phyloP scores from a whole-genome alignment of 106 monocot genomes.

The Phalaenopsis aphrodite region DNA sequence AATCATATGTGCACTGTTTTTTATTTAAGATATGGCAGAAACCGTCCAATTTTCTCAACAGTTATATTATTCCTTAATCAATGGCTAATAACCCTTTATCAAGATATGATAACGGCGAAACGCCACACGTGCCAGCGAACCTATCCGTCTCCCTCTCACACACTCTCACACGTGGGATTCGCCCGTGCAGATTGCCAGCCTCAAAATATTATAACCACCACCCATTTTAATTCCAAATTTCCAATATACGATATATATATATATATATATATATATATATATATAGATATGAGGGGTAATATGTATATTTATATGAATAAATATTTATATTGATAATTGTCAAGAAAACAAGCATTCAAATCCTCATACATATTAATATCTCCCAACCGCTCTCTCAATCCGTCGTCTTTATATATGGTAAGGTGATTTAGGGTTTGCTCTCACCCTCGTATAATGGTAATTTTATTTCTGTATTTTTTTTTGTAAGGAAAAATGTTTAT shows the following conservation, averaged over 20 bases:
- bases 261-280: not conserved
- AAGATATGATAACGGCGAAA: too few relatives aligned
- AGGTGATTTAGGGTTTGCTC: not conserved
- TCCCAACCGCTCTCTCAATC: not conserved
- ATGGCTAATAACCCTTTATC: too few relatives aligned
- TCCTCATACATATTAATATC: not conserved
- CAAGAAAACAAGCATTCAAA: not conserved
- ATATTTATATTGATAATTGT: not conserved
- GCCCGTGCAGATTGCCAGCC: slow-evolving; percentile 2
- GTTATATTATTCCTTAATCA: too few relatives aligned
- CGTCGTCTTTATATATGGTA: not conserved
- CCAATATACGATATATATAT: not conserved
- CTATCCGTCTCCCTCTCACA: not conserved
- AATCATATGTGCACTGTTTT: too few relatives aligned
- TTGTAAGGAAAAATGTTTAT: not conserved
- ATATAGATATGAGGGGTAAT: not conserved
- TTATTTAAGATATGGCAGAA: too few relatives aligned
- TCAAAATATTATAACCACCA: not conserved
- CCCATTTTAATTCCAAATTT: not conserved
- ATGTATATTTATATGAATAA: not conserved
- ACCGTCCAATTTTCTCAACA: too few relatives aligned
- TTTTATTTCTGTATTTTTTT: not conserved
- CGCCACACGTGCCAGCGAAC: not conserved
- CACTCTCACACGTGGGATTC: not conserved
- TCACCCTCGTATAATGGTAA: not conserved